A percentile compares a stretch with the other conserved stretches of the same genome.
These are phyloP conservation scores for Lepidium didymum DNA, from an alignment of 345 rosid species.

Conservation along the genomic window DNA sequence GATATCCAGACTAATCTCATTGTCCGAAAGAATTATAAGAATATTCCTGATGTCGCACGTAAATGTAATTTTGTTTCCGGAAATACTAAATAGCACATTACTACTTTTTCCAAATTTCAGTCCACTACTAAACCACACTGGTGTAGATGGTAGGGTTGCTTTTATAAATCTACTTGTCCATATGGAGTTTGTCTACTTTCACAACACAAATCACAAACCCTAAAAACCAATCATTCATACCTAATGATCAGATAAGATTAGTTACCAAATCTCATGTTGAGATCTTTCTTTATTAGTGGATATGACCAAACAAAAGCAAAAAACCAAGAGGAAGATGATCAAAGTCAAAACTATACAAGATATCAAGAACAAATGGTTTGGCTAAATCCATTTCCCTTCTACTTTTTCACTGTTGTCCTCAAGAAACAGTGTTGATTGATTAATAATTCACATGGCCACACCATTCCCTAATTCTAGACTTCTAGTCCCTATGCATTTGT, in stretches of 20 bases:
- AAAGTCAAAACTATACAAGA: not conserved
- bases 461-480: conserved; percentile 16
- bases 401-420: conserved; percentile 4
- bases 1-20: too few species aligned
- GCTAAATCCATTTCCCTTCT: conserved; percentile 19
- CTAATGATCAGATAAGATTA: conserved; percentile 18
- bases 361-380: conserved; percentile 2
- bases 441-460: conserved; percentile 28
- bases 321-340: conserved; percentile 24
- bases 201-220: not conserved
- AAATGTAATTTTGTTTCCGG: too few species aligned
- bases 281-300: not conserved
- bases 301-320: conserved; percentile 20
- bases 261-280: conserved; percentile 12
- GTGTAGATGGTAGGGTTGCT: too few species aligned
- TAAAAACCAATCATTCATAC: conserved; percentile 8
- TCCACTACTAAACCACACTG: too few species aligned
- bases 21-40: too few species aligned
- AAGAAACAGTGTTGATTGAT: conserved; percentile 7
- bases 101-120: too few species aligned
- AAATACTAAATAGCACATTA: too few species aligned
- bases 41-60: too few species aligned
- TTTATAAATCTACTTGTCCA: conserved; percentile 36
- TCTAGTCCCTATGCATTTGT: conserved; percentile 33
- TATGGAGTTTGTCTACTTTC: conserved; percentile 36